Evolutionary conservation across 768 basidiomycete species (phyloP), one percentile per base, ranked within the genome.

Genomic region (Hericium alpestre): DNA sequence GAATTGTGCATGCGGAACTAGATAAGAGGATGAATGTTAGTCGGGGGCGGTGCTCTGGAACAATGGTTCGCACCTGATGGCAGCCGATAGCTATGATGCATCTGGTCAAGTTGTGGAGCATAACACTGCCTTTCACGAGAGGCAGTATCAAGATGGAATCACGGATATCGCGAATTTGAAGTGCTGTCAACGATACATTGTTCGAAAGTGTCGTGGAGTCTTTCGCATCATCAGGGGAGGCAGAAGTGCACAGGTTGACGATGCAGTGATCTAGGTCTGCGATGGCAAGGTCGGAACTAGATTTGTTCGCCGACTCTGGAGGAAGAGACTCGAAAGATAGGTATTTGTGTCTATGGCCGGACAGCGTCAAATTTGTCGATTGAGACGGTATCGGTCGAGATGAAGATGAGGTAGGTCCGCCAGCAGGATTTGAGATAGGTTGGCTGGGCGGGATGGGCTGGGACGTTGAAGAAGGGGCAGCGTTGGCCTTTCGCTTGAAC

Each of bases 1-100:
- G 92, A 91, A 18, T 78, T 75, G 67, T 94, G 93, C 81, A 95
- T 92, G 47, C 93, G 84, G 66, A 93, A 92, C 93, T 95, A 15
- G 52, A 18, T 25, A 4, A 25, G 3, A 25, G 25, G 25, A 43
- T 47, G 20, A 54, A 49, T 15, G 22, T 27, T 53, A 27, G 55
- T 46, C 27, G 37, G 11, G 5, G 22, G 5, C 25, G 8, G 40
- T 22, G 10, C 32, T 32, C 8, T 32, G 32, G 32, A 32, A 9
- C 32, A 32, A 32, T 10, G 23, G 49, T 22, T 16, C 43, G 13
- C 20, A 51, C 93, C 79, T 95, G 93, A 65, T 90, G 92, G 63
- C 87, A 87, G 1, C 81, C 84, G 4, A 88, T 71, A 11, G 81
- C 79, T n/a, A 94, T 66, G 4, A 83, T 70, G 61, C 86, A 91